Percentiles rank a stretch among this genome's conserved stretches.
These are phyloP conservation scores for Heracleum sosnowskyi DNA, from an alignment of 129 eudicot species.

Conservation along the genomic window DNA sequence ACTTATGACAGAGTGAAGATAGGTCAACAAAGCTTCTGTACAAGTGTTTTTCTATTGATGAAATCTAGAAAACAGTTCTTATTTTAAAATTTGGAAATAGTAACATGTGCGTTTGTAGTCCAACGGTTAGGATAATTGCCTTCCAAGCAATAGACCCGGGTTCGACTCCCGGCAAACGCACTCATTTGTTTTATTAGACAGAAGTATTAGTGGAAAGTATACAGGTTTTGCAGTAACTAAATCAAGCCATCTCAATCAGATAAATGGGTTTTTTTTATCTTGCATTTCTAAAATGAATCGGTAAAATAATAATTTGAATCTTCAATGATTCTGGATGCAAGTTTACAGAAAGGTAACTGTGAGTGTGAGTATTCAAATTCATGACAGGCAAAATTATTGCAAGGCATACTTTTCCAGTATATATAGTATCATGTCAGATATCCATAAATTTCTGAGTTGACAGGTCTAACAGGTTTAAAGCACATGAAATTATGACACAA, in stretches of 20 bases:
- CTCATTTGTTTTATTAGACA: too few relatives aligned
- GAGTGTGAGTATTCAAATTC: background rate
- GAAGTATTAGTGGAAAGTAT: too few relatives aligned
- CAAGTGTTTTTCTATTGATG: too few relatives aligned
- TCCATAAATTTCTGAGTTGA: slow-evolving; percentile 3
- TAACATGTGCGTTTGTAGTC: slow-evolving; percentile 62
- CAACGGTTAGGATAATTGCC: slow-evolving; percentile 99
- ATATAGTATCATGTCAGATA: background rate
- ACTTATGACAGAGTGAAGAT: too few relatives aligned
- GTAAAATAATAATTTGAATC: too few relatives aligned
- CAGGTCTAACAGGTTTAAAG: slow-evolving; percentile 5
- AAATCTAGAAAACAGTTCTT: too few relatives aligned
- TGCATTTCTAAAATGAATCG: too few relatives aligned
- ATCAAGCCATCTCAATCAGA: too few relatives aligned
- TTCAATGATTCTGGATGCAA: background rate
- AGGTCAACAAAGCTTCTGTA: too few relatives aligned
- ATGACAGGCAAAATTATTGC: background rate
- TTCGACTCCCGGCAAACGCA: slow-evolving; percentile 99
- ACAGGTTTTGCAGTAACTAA: too few relatives aligned
- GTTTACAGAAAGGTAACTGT: background rate
- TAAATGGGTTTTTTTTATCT: too few relatives aligned
- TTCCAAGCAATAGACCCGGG: slow-evolving; percentile 99
- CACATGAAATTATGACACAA: slow-evolving; percentile 1
- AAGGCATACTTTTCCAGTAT: background rate
- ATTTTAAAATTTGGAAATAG: background rate